phyloP scores from a whole-genome alignment of 2,329 filamentous ascomycete species.

The Curvularia lunata region DNA sequence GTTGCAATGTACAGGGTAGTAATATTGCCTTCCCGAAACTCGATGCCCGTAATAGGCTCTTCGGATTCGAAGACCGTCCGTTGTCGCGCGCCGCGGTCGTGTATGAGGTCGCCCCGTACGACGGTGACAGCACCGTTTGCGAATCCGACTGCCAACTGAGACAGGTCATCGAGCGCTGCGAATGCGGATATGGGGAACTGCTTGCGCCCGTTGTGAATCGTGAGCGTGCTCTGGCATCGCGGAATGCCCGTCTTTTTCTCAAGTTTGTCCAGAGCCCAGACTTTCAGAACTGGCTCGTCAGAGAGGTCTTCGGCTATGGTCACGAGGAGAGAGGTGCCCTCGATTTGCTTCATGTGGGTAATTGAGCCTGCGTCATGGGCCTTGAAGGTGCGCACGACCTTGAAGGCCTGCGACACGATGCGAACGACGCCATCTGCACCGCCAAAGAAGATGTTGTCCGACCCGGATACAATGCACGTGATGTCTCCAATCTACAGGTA shows the following conservation, averaged over 20 bases:
- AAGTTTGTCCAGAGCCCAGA: constrained; percentile 94
- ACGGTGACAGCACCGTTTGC: constrained; percentile 94
- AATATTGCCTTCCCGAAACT: constrained; percentile 68
- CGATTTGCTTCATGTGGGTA: constrained; percentile 90
- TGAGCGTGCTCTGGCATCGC: constrained; percentile 83
- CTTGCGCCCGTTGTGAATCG: constrained; percentile 86
- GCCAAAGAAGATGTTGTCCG: constrained; percentile 87
- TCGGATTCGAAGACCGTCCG: constrained; percentile 95
- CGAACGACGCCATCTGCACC: constrained; percentile 84
- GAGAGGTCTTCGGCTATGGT: constrained; percentile 88
- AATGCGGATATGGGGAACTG: constrained; percentile 97
- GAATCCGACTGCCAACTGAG: constrained; percentile 93
- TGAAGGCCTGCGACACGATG: constrained; percentile 87
- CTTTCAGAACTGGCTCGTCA: constrained; percentile 86
- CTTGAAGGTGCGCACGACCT: constrained; percentile 82
- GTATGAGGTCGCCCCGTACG: constrained; percentile 90
- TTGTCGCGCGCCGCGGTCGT: constrained; percentile 93
- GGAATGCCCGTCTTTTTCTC: constrained; percentile 93
- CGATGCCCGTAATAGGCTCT: constrained; percentile 91
- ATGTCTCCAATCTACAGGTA: constrained; percentile 65
- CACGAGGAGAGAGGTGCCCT: constrained; percentile 83
- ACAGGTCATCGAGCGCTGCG: constrained; percentile 82
- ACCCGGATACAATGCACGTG: constrained; percentile 82
- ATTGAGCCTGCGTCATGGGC: constrained; percentile 82
- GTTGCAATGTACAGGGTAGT: constrained; percentile 93